Evolutionary conservation across 2,329 filamentous ascomycete genomes (phyloP).

Genomic region (Colletotrichum siamense): DNA sequence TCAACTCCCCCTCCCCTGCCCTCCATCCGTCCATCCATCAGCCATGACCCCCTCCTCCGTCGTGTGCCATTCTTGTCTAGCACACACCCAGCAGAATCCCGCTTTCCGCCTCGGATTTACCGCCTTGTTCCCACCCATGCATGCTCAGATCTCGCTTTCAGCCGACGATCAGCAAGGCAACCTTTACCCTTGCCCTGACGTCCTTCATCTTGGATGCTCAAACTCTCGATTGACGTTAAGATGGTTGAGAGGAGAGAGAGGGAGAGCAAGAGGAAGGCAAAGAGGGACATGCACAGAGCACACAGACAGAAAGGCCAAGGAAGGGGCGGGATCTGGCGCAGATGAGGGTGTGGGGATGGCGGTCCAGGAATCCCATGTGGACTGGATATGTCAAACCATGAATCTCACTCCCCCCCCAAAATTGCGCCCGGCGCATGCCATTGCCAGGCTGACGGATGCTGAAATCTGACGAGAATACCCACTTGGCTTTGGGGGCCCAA

Average conservation of each 20-base stretch:
- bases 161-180: background rate
- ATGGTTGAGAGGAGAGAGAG: background rate
- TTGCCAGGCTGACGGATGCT: background rate
- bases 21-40: background rate
- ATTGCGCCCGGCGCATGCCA: background rate
- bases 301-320: background rate
- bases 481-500: background rate
- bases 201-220: background rate
- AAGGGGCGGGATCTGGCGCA: background rate
- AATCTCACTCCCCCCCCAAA: background rate
- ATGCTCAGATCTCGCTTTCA: background rate
- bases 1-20: background rate
- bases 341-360: background rate
- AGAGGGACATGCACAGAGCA: background rate
- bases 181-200: background rate
- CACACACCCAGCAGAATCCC: background rate
- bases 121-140: background rate
- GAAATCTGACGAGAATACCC: background rate
- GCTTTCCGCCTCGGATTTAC: background rate
- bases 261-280: background rate
- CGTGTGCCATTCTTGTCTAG: background rate
- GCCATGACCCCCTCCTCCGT: background rate
- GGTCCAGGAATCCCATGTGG: background rate
- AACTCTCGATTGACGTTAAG: background rate
- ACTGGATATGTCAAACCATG: background rate